These are phyloP conservation scores for Amyloporia xantha DNA, from an alignment of 768 basidiomycete species.

Conservation along the genomic window DNA sequence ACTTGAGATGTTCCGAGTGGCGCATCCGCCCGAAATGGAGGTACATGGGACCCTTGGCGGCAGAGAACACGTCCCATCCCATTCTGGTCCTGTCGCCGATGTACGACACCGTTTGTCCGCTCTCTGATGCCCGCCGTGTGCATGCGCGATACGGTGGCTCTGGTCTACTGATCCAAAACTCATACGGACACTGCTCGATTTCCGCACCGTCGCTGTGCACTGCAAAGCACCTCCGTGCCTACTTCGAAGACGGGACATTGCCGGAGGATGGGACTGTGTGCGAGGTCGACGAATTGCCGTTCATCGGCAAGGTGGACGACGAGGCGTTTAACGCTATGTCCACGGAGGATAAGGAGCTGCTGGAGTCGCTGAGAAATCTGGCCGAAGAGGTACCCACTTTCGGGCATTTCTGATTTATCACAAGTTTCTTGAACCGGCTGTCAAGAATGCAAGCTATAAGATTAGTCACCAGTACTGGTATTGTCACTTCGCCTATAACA, in stretches of 20 bases:
- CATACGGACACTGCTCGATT: conserved; percentile 16
- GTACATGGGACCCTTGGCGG: conserved; percentile 14
- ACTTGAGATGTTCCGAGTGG: conserved; percentile 15
- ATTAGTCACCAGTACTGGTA: too few species aligned
- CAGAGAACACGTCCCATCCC: conserved; percentile 14
- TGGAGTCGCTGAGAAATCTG: conserved; percentile 11
- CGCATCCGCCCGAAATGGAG: conserved; percentile 13
- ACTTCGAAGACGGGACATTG: conserved; percentile 14
- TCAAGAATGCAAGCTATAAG: too few species aligned
- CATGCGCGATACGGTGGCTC: conserved; percentile 12
- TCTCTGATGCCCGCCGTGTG: conserved; percentile 12
- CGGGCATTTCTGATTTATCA: background rate
- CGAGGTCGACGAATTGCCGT: conserved; percentile 16
- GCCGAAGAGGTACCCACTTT: conserved; percentile 8
- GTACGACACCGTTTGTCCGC: conserved; percentile 16
- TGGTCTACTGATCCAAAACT: conserved; percentile 16
- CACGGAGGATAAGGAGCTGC: conserved; percentile 9
- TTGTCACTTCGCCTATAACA: too few species aligned
- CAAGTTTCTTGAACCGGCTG: too few species aligned
- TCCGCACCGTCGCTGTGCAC: conserved; percentile 17
- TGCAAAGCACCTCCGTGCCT: conserved; percentile 14
- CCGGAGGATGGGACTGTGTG: conserved; percentile 16
- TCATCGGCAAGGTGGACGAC: conserved; percentile 7
- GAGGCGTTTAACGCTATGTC: conserved; percentile 1
- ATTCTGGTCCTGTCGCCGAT: conserved; percentile 14